Evolutionary conservation across 2,329 filamentous ascomycete genomes (phyloP), one percentile per base, ranked within the genome.

Genomic region (Chrysoporthe cubensis): DNA sequence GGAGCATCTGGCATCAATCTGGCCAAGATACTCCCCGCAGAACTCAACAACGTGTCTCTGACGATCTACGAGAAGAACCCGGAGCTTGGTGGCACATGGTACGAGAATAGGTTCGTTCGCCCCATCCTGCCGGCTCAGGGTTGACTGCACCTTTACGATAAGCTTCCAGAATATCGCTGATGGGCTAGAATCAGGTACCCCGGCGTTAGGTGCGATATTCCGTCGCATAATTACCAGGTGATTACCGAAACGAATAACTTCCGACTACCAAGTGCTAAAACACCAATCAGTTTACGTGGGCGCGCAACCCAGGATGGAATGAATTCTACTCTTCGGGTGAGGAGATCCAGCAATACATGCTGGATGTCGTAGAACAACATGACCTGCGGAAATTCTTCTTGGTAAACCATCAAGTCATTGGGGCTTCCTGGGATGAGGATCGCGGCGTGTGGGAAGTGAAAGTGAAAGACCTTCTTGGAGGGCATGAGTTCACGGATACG

Each of bases 311-410:
- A n/a, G n/a, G n/a, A n/a, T n/a, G n/a, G n/a, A n/a, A n/a, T n/a
- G n/a, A n/a, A n/a, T n/a, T n/a, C n/a, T 88, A 85, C 72, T 83
- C 85, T 1, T 79, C 82, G 67, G 84, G 84, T 1, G 70, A 74
- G 3, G 86, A 88, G 70, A 88, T 88, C 56, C 74, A 78, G n/a
- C 75, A 80, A 2, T 88, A 88, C 70, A 82, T 83, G 80, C 77
- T 84, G 68, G 71, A 73, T 0, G 73, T 86, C 3, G 84, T 84
- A 0, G 75, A 78, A 9, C 77, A 74, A 67, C 77, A 73, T 69
- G 72, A 75, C 50, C 68, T 78, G 9, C n/a, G 66, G 72, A 72
- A 72, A 21, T 74, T 75, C 50, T 71, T 78, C 44, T 56, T 68
- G 61, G 66, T 72, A 13, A 67, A 67, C 43, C 71, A 73, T 13